Base-by-base conservation (phyloP, 345 rosid species). In the Theobroma cacao region DNA sequence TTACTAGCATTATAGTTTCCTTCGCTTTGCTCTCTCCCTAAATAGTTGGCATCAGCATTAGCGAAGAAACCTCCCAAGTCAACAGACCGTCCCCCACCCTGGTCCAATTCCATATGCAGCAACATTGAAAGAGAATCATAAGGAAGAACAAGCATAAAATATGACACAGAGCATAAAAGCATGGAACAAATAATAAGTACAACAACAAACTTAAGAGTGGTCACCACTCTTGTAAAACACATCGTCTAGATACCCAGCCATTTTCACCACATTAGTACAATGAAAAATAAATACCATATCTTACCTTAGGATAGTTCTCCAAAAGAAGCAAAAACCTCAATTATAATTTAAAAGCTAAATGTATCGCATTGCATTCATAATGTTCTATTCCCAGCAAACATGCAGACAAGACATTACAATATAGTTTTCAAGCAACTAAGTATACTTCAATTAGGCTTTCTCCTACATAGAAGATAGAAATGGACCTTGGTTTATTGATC, bases 21-120 rank as follows among this genome's bases (percentile, higher is more conserved):
- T 66, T 89, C 83, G 7, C 76, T 80, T 78, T 77, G 85, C 74
- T 84, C 95, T 82, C 84, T 80, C 77, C 90, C 88, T 3, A 74
- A 80, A 85, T 76, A 87, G 87, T 84, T 88, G 81, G 88, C 82
- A 64, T 91, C 97, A 56, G 90, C 87, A 81, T 84, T 89, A 30
- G 89, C 94, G 79, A 96, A 94, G 88, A 87, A 94, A 82, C 84
- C 91, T 72, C 97, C 97, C 86, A 96, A 86, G 67, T 89, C 95
- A 33, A 81, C 86, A 72, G 93, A 85, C 76, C 84, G 84, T 65
- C 87, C 87, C 40, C 91, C 92, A 78, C 84, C 93, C 98, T 96
- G 78, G 77, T 56, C 77, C 85, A 77, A 72, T 72, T 34, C 11
- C 82, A 80, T 59, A 70, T 72, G 77, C 71, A 69, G 55, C 87